Percentiles rank a stretch among this genome's conserved stretches.
Evolutionary conservation across 129 eudicot genomes (phyloP).

Genomic region (Smallanthus sonchifolius): DNA sequence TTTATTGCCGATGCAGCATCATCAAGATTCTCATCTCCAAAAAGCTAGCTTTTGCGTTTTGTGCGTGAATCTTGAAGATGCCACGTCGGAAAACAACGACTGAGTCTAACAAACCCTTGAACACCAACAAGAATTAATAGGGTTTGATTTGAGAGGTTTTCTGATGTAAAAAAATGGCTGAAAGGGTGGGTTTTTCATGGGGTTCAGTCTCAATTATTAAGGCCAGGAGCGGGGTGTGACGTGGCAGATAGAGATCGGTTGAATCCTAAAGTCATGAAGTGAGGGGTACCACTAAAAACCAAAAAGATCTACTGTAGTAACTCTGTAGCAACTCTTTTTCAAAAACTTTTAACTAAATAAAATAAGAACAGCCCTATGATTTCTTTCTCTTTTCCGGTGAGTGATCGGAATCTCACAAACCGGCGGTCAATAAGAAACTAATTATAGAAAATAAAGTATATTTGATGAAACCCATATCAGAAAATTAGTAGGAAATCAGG

Average conservation of each 20-base stretch:
- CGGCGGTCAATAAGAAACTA: background rate
- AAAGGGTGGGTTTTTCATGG: conserved; percentile 2
- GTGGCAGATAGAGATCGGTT: conserved; percentile 29
- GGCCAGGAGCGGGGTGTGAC: conserved; percentile 28
- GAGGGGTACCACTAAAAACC: background rate
- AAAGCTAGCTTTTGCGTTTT: conserved; percentile 27
- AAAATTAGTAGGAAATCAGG: background rate
- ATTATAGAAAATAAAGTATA: background rate
- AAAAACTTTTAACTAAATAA: conserved; percentile 11
- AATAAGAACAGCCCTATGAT: conserved; percentile 10
- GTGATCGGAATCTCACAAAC: background rate
- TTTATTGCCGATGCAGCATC: conserved; percentile 75
- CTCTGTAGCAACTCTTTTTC: conserved; percentile 7
- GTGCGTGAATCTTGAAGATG: conserved; percentile 80
- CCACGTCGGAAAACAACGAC: conserved; percentile 64
- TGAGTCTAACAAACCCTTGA: background rate
- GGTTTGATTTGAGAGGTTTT: conserved; percentile 8
- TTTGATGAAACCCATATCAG: background rate
- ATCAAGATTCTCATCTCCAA: conserved; percentile 65
- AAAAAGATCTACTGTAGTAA: conserved; percentile 16
- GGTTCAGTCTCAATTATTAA: conserved; percentile 11
- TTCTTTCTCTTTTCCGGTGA: background rate
- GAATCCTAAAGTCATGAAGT: conserved; percentile 11
- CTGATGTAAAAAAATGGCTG: conserved; percentile 2
- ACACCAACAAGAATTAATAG: conserved; percentile 2